These are phyloP conservation scores for Spathaspora sp. DNA, from an alignment of 805 yeast species.

Conservation along the genomic window DNA sequence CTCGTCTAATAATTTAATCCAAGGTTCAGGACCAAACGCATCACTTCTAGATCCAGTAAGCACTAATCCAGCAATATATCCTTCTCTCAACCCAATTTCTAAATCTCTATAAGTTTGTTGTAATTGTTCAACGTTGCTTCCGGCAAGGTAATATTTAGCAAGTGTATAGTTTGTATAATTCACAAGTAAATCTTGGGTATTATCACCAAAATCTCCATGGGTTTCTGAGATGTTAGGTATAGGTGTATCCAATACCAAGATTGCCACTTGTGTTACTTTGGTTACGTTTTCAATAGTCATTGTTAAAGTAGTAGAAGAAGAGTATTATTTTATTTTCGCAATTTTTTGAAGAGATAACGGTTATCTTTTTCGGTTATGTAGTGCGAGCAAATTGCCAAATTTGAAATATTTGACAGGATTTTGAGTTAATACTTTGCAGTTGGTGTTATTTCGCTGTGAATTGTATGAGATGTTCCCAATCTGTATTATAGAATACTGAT, in stretches of 20 bases:
- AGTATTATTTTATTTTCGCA: background rate
- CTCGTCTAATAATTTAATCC: constrained; percentile 39
- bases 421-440: too few species aligned
- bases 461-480: too few species aligned
- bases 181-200: constrained; percentile 30
- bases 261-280: constrained; percentile 27
- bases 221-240: constrained; percentile 21
- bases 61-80: constrained; percentile 37
- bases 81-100: constrained; percentile 20
- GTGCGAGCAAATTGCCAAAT: too few species aligned
- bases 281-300: constrained; percentile 4
- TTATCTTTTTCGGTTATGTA: background rate
- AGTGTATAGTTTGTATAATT: background rate
- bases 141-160: constrained; percentile 13
- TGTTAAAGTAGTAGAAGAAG: background rate
- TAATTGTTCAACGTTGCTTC: constrained; percentile 9
- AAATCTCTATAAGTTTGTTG: constrained; percentile 13
- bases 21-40: constrained; percentile 36
- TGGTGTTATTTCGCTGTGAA: too few species aligned
- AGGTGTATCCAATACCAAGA: constrained; percentile 38
- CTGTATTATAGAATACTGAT: too few species aligned
- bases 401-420: too few species aligned
- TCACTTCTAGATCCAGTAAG: constrained; percentile 53
- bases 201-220: constrained; percentile 56
- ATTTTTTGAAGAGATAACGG: background rate